A percentile compares a stretch with the other conserved stretches of the same genome.
These are phyloP conservation scores for Aphanomyces euteiches DNA, from an alignment of 352 stramenopile species.

Conservation along the genomic window DNA sequence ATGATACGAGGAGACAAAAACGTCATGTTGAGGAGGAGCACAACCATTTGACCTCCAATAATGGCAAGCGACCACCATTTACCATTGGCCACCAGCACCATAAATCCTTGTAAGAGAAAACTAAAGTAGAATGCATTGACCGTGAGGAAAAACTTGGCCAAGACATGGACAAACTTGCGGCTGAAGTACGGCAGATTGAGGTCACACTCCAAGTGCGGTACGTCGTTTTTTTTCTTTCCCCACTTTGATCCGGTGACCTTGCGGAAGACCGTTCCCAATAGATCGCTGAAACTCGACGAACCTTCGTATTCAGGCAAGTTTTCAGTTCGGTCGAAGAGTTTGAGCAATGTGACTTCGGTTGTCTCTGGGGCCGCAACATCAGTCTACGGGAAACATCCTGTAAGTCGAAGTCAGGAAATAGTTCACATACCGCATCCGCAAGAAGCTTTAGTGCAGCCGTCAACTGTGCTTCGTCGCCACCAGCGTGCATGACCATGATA, in stretches of 20 bases:
- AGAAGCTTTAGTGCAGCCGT: conserved; percentile 7
- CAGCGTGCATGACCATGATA: conserved; percentile 20
- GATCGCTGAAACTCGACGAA: conserved; percentile 18
- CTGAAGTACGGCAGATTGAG: conserved; percentile 17
- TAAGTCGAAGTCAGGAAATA: not conserved
- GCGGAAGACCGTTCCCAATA: conserved; percentile 14
- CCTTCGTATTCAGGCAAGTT: conserved; percentile 4
- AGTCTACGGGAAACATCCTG: not conserved
- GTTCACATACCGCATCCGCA: not conserved
- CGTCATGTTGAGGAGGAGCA: conserved; percentile 13
- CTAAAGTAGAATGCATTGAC: conserved; percentile 21
- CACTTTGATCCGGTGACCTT: conserved; percentile 18
- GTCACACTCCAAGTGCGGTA: conserved; percentile 10
- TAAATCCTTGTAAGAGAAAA: conserved; percentile 11
- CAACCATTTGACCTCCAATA: not conserved
- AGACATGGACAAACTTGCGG: conserved; percentile 24
- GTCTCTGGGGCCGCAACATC: not conserved
- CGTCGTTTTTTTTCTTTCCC: not conserved
- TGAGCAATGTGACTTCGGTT: not conserved
- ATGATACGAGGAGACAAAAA: conserved; percentile 17
- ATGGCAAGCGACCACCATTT: not conserved
- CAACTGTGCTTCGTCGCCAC: conserved; percentile 20
- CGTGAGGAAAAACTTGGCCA: conserved; percentile 24
- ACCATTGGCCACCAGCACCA: not conserved
- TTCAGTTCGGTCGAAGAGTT: conserved; percentile 11